Evolutionary conservation across 768 basidiomycete species (phyloP).

Genomic region (Lentinus tigrinus): DNA sequence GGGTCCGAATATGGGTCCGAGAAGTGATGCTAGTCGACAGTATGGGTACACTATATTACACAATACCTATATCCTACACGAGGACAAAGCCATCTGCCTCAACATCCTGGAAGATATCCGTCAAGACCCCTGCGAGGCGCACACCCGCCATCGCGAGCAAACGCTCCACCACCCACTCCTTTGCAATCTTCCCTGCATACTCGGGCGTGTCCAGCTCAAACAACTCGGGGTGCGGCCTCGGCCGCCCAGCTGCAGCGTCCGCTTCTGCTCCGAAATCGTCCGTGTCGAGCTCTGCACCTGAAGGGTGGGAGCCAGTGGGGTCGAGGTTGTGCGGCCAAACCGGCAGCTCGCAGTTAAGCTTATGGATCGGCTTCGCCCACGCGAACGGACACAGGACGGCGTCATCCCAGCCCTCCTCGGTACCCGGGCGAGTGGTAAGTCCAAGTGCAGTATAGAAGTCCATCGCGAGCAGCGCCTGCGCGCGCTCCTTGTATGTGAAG

Average conservation of each 20-base stretch:
- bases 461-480: slow-evolving; percentile 18
- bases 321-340: slow-evolving; percentile 79
- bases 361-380: slow-evolving; percentile 74
- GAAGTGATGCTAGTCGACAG: too few species aligned
- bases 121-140: slow-evolving; percentile 80
- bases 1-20: too few species aligned
- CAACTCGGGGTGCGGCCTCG: slow-evolving; percentile 35
- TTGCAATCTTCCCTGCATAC: slow-evolving; percentile 69
- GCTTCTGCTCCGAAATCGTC: slow-evolving; percentile 9
- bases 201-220: slow-evolving; percentile 80
- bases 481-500: background rate
- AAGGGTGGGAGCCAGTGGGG: slow-evolving; percentile 20
- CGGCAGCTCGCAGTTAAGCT: slow-evolving; percentile 71
- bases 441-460: slow-evolving; percentile 12
- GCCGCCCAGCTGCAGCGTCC: slow-evolving; percentile 11
- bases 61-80: background rate
- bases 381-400: slow-evolving; percentile 68
- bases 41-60: background rate
- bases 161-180: slow-evolving; percentile 74
- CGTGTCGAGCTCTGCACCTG: slow-evolving; percentile 10
- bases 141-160: slow-evolving; percentile 82
- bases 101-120: slow-evolving; percentile 12
- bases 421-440: slow-evolving; percentile 10
- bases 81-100: background rate
- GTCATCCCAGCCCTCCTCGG: slow-evolving; percentile 46